Evolutionary conservation across 164 flowering plant species (phyloP), one percentile per base, ranked within the genome.

Genomic region (Umbilicus rupestris): DNA sequence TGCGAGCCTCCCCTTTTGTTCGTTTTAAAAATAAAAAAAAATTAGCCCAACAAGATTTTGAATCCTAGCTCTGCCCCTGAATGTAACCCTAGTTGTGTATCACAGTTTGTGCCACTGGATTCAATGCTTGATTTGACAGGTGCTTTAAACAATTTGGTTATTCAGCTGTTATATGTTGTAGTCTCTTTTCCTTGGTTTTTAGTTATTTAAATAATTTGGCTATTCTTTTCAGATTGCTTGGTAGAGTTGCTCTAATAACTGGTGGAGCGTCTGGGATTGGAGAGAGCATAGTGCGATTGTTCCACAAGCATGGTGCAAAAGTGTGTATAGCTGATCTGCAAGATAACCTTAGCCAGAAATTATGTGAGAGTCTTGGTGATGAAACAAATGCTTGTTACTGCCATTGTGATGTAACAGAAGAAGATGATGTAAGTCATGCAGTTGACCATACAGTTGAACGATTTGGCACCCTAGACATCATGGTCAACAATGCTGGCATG

Each of bases 191-290:
- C 17, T 12, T 44, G 19, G 19, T 17, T 1, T 22, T 24, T 14
- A 50, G 11, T 22, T 14, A 0, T 28, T 50, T 50, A 7, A 22
- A 20, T 3, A 26, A 9, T 22, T 50, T 22, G 47, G n/a, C 19
- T 50, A 28, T 22, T 47, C 9, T n/a, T 29, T 59, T 41, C 77
- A 92, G 97, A 69, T 79, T 92, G 68, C n/a, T 67, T 52, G 96
- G 95, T 29, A 85, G 81, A 76, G 93, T 88, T 63, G 96, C 98
- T 24, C 63, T 92, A 57, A 83, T 92, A 37, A 90, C 97, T 0
- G 97, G 98, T 12, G 98, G 96, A 41, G 96, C 94, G 2, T 65
- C 79, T 31, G 98, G 98, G 9, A 88, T 92, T 28, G 98, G 98
- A 41, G 96, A 84, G 78, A 81, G 87, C 76, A 87, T 86, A 9